Evolutionary conservation across 2,329 filamentous ascomycete species (phyloP).

Genomic region (Ascochyta fabae): DNA sequence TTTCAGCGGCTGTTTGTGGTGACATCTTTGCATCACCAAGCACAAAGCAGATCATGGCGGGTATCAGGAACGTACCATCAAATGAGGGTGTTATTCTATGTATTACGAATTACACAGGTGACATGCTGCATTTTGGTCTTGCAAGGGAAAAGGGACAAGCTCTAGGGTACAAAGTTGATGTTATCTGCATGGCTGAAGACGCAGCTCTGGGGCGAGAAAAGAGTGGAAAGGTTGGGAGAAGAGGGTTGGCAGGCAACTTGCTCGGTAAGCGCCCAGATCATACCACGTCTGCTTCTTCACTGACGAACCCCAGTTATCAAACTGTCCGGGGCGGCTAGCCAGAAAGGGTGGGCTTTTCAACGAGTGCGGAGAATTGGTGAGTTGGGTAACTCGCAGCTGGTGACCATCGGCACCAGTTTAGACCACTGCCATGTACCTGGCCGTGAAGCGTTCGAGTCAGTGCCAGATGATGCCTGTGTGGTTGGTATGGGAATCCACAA

Average conservation of each 20-base stretch:
- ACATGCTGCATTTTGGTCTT: conserved; percentile 58
- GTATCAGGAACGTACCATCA: conserved; percentile 54
- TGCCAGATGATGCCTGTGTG: conserved; percentile 49
- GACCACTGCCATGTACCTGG: conserved; percentile 63
- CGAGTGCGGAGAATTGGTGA: conserved; percentile 54
- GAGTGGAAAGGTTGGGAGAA: conserved; percentile 56
- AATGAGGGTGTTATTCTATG: conserved; percentile 56
- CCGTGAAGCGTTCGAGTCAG: conserved; percentile 57
- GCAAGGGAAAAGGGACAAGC: conserved; percentile 56
- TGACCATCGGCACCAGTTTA: conserved; percentile 59
- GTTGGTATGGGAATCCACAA: conserved; percentile 60
- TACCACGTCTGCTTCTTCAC: neutral
- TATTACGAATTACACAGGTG: conserved; percentile 59
- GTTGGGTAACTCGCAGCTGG: conserved; percentile 53
- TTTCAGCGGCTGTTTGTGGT: conserved; percentile 56
- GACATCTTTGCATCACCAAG: conserved; percentile 58
- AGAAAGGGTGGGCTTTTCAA: conserved; percentile 54
- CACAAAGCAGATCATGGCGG: conserved; percentile 59
- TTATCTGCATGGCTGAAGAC: conserved; percentile 58
- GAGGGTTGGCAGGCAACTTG: conserved; percentile 60
- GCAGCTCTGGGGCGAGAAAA: conserved; percentile 57
- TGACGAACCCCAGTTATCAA: conserved; percentile 51
- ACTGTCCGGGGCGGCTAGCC: conserved; percentile 55
- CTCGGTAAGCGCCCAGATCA: conserved; percentile 40
- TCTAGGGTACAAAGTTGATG: conserved; percentile 54